These are phyloP conservation scores for Drechslerella dactyloides DNA, from an alignment of 2,329 filamentous ascomycete genomes.

Conservation along the genomic window DNA sequence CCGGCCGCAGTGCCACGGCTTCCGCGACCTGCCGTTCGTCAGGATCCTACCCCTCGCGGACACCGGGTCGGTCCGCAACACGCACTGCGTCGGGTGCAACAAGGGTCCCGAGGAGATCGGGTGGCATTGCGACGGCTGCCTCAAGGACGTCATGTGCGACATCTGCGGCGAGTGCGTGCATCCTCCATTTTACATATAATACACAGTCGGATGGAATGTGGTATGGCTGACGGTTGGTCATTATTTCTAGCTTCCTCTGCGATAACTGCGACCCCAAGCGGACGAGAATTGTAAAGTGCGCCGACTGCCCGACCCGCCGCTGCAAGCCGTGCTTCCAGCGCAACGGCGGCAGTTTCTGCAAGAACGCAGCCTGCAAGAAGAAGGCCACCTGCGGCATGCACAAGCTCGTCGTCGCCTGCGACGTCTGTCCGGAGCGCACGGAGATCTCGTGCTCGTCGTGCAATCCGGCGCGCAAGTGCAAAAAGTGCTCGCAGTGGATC, in stretches of 20 bases:
- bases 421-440: constrained; percentile 27
- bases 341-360: constrained; percentile 35
- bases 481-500: constrained; percentile 39
- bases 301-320: constrained; percentile 35
- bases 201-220: not conserved
- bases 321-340: constrained; percentile 36
- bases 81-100: constrained; percentile 27
- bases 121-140: constrained; percentile 41
- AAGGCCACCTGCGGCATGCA: constrained; percentile 36
- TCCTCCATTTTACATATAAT: not conserved
- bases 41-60: constrained; percentile 39
- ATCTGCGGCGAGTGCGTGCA: constrained; percentile 42
- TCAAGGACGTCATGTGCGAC: constrained; percentile 48
- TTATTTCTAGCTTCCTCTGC: constrained; percentile 30
- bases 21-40: constrained; percentile 36
- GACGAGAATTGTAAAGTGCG: constrained; percentile 28
- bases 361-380: constrained; percentile 17
- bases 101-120: constrained; percentile 41
- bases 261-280: constrained; percentile 43
- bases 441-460: constrained; percentile 46
- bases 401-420: constrained; percentile 28
- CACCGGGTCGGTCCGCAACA: constrained; percentile 34
- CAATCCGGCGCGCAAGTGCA: constrained; percentile 40
- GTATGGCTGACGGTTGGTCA: not conserved
- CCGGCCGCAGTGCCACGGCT: constrained; percentile 29